Evolutionary conservation across 805 yeast genomes (phyloP), one percentile per base, ranked within the genome.

Genomic region (Wickerhamomyces xylosicus): DNA sequence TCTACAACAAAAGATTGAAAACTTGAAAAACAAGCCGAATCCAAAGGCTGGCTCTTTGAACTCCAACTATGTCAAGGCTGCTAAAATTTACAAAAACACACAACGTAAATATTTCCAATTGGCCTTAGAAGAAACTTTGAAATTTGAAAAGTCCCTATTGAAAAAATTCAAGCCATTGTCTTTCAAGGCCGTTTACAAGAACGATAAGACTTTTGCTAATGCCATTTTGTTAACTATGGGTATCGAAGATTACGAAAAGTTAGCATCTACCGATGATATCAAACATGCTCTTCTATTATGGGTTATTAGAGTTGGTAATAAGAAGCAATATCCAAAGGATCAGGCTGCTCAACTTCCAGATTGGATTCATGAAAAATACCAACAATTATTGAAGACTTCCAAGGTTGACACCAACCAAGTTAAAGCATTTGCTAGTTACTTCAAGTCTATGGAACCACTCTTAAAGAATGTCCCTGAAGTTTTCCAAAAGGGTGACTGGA

Each of bases 241-340:
- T 8, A 66, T 75, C 10, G 56, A 70, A 3, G 63, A 66, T 17
- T 76, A 69, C 47, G 78, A 74, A 4, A 76, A 72, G 35, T 48
- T 82, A 14, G 33, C 41, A 7, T 49, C 68, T 2, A 62, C 71
- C 33, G 63, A 67, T 33, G 64, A 75, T 35, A 59, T 75, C 41
- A 79, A 77, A 40, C 81, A 78, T 47, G 70, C 72, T 2, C 61
- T 83, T 56, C 54, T 79, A 17, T 56, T 83, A 31, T 83, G 80
- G 74, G 61, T 82, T 19, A 72, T 82, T 28, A 65, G 86, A 47
- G 69, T 74, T 41, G 61, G 65, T 41, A 80, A 78, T 52, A 62
- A 61, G 21, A 55, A 54, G 16, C 51, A 52, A 8, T 69, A 63
- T 29, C 19, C 33, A 9, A 15, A 31, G 19, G 33, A 31, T 31